phyloP scores from a whole-genome alignment of 495 filamentous ascomycete genomes.

The Penicillium steckii region DNA sequence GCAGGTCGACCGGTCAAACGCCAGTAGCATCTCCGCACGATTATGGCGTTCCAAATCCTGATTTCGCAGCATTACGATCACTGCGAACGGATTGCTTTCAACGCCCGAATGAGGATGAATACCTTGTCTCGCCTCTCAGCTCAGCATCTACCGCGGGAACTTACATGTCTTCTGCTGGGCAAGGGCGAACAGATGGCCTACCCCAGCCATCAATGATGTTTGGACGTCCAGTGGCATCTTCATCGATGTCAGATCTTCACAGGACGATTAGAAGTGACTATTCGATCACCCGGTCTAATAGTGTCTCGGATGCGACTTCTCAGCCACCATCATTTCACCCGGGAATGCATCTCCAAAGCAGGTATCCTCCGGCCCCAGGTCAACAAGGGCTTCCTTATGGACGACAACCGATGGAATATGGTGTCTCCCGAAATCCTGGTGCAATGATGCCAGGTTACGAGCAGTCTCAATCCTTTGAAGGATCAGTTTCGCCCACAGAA shows the following conservation, averaged over 20 bases:
- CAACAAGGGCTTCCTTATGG: constrained; percentile 34
- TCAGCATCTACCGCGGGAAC: constrained; percentile 42
- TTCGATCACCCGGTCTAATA: constrained; percentile 41
- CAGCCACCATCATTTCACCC: constrained; percentile 28
- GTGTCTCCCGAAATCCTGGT: constrained; percentile 27
- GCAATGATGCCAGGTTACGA: constrained; percentile 34
- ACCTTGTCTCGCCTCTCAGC: constrained; percentile 44
- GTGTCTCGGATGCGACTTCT: constrained; percentile 38
- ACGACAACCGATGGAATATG: constrained; percentile 37
- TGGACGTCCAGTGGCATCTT: constrained; percentile 29
- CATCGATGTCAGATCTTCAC: constrained; percentile 33
- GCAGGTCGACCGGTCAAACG: constrained; percentile 33
- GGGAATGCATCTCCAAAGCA: constrained; percentile 33
- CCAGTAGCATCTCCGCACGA: constrained; percentile 32
- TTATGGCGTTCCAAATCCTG: constrained; percentile 14
- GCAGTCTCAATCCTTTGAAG: constrained; percentile 33
- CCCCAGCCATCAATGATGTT: constrained; percentile 25
- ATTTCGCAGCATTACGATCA: constrained; percentile 25
- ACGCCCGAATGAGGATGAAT: constrained; percentile 42
- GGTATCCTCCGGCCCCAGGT: constrained; percentile 31
- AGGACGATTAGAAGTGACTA: constrained; percentile 34
- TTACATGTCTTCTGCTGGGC: constrained; percentile 37
- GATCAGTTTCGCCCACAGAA: constrained; percentile 41
- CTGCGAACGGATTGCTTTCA: constrained; percentile 39
- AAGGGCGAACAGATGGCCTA: constrained; percentile 28